phyloP scores from a whole-genome alignment of 176 grass and related monocot species.

The Rhynchospora pubera region DNA sequence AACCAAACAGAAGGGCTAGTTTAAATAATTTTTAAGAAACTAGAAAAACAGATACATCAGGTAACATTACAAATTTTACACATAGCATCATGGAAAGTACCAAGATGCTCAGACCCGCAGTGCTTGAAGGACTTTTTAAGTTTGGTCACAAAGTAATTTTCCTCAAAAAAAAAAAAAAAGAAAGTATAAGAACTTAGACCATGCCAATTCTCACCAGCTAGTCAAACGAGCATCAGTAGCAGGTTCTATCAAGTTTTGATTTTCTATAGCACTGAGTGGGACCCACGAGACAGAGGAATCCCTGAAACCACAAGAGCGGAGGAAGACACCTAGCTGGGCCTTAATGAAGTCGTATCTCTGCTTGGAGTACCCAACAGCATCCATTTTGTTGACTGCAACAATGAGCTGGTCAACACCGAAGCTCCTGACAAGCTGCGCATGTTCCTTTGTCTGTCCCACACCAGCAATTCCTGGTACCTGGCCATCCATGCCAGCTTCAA shows the following conservation, averaged over 20 bases:
- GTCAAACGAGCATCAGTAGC: conserved; percentile 58
- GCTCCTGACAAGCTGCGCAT: conserved; percentile 84
- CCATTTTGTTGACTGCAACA: conserved; percentile 95
- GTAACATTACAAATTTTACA: not conserved
- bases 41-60: not conserved
- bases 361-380: conserved; percentile 70
- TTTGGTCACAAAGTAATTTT: not conserved
- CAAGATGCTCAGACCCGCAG: not conserved
- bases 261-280: conserved; percentile 80
- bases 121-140: not conserved
- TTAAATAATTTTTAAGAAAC: not conserved
- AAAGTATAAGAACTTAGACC: not conserved
- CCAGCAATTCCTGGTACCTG: conserved; percentile 43
- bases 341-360: conserved; percentile 90
- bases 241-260: conserved; percentile 67
- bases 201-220: conserved; percentile 49
- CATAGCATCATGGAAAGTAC: not conserved
- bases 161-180: not conserved
- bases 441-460: conserved; percentile 95
- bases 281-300: conserved; percentile 77
- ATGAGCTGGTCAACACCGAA: conserved; percentile 95
- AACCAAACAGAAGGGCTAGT: not conserved
- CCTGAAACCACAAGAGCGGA: conserved; percentile 70
- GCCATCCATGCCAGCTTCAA: conserved; percentile 95
- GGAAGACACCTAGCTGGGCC: conserved; percentile 59